A percentile compares a stretch with the other conserved stretches of the same genome.
Conservation (phyloP, 2,329 filamentous ascomycete species). For the Calonectria naviculata region DNA sequence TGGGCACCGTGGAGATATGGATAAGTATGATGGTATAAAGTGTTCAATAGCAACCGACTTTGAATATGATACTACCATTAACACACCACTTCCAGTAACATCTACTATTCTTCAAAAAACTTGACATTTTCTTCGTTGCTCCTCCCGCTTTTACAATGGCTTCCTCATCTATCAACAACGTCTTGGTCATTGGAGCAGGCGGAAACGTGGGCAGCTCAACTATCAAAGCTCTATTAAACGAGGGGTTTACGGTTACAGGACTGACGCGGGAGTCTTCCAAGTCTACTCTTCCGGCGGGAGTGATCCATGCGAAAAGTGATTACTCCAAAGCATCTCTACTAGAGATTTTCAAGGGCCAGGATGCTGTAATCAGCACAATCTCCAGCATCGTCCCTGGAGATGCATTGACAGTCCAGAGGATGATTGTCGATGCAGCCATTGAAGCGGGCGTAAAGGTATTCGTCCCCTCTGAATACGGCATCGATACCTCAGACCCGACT, state of each 20-base stretch:
- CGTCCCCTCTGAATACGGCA: background rate
- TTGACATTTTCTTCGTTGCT: background rate
- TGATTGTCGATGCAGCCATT: background rate
- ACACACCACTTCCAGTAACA: too few species aligned
- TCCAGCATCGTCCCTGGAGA: background rate
- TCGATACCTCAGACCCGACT: background rate
- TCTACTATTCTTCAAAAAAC: too few species aligned
- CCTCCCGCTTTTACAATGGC: background rate
- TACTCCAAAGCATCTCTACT: slow-evolving; percentile 8
- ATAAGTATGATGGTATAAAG: too few species aligned
- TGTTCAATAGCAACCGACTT: too few species aligned
- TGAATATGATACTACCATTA: too few species aligned
- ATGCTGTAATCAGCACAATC: slow-evolving; percentile 9
- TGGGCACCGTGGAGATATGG: too few species aligned
- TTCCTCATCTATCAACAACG: slow-evolving; percentile 6
- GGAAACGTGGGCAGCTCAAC: slow-evolving; percentile 17
- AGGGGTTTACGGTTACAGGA: slow-evolving; percentile 9
- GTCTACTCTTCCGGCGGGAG: background rate
- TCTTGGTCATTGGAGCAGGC: slow-evolving; percentile 9
- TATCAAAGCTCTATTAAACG: slow-evolving; percentile 1
- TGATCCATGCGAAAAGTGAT: slow-evolving; percentile 4
- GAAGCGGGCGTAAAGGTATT: background rate
- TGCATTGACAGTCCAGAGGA: background rate
- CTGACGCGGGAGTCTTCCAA: slow-evolving; percentile 14
- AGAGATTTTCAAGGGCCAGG: background rate